Conservation (phyloP, 495 filamentous ascomycete species). For the Neurospora sp. region DNA sequence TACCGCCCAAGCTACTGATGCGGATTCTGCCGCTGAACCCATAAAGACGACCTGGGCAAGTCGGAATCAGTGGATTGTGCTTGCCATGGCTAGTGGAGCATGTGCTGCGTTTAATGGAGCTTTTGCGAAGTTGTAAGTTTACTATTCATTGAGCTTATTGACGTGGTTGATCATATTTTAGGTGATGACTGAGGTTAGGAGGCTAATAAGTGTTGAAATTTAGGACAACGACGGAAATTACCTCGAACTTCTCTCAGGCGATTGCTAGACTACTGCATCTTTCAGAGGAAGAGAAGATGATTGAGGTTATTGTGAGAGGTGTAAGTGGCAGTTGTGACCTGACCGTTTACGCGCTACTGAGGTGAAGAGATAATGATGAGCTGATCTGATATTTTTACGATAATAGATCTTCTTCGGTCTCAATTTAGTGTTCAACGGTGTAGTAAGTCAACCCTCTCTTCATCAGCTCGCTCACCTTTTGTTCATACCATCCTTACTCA, state of each 20-base stretch:
- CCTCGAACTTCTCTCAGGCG: slow-evolving; percentile 53
- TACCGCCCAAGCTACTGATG: neutral
- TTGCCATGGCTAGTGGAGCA: slow-evolving; percentile 74
- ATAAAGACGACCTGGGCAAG: slow-evolving; percentile 19
- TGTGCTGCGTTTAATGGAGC: slow-evolving; percentile 92
- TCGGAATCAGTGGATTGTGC: slow-evolving; percentile 61
- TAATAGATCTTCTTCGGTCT: slow-evolving; percentile 74
- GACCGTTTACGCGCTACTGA: neutral
- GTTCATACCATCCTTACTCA: neutral
- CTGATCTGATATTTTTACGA: neutral
- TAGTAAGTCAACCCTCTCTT: slow-evolving; percentile 35
- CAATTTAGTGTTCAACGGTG: slow-evolving; percentile 79
- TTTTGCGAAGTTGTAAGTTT: slow-evolving; percentile 82
- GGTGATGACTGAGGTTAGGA: neutral
- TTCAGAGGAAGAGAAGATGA: slow-evolving; percentile 34
- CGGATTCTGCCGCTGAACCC: neutral
- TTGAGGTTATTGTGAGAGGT: slow-evolving; percentile 58
- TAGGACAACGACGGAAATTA: slow-evolving; percentile 80
- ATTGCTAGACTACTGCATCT: slow-evolving; percentile 55
- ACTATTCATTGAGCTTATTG: neutral
- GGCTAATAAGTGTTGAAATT: neutral
- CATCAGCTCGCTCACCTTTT: neutral
- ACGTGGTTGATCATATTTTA: neutral
- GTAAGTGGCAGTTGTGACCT: slow-evolving; percentile 38
- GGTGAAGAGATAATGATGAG: neutral